Evolutionary conservation across 2,329 filamentous ascomycete species (phyloP), one percentile per base, ranked within the genome.

Genomic region (Epichloe aotearoae): DNA sequence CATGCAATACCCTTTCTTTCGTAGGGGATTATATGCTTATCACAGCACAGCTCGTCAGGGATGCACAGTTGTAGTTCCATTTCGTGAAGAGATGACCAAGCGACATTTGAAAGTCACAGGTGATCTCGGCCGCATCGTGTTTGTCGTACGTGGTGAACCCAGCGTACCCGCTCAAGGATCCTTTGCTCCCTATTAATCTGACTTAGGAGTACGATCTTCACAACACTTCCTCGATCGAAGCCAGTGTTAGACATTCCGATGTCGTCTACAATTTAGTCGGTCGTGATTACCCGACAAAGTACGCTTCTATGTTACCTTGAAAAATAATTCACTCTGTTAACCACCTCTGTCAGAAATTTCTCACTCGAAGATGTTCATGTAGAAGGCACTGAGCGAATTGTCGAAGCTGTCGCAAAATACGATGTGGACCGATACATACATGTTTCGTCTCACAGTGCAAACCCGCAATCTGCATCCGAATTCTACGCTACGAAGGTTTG

Each of bases 351-450:
- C 55, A 90, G 86, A 77, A 98, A 98, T 76, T 98, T 96, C 70
- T 81, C 84, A 51, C 76, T 95, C 54, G 84, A 88, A 61, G 91
- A 97, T 66, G 89, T 97, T 41, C 89, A 98, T 62, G 81, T 97
- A 39, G 89, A 95, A 67, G 89, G 91, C 55, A 84, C 86, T 17
- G 86, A 94, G 72, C 84, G 93, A 59, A 98, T 98, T 61, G 88
- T 81, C 47, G 88, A 95, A 65, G 89, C 93, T 49, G 88, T 89
- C 49, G 93, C 91, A 62, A 98, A 98, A 72, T 98, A 98, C 71
- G 91, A 98, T 62, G 82, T 96, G 58, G 93, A 98, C 71, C 84
- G 93, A 57, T 98, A 88, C 69, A 89, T 98, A 57, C 93, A 98
- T 61, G 83, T 98, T 60, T 98, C 93, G 10, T 95, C 90, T 34